These are phyloP conservation scores for Lichtheimia corymbifera DNA, from an alignment of 371 early-diverging fungal species.

Conservation along the genomic window DNA sequence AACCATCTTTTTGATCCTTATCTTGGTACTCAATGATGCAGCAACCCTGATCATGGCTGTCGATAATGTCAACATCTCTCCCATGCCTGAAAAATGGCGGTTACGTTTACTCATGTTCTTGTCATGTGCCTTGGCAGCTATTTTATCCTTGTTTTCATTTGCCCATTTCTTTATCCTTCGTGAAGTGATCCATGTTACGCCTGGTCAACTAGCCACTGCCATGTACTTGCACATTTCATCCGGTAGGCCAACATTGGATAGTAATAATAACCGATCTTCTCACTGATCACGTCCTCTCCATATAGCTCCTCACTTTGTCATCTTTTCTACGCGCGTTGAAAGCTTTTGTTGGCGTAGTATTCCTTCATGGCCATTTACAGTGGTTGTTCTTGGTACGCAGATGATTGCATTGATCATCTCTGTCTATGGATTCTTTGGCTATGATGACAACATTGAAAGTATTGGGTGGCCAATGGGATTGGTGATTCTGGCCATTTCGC, in stretches of 20 bases:
- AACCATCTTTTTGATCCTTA: slow-evolving; percentile 81
- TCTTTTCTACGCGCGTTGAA: slow-evolving; percentile 93
- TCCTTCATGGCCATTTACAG: slow-evolving; percentile 79
- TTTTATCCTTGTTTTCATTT: slow-evolving; percentile 77
- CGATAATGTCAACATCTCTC: slow-evolving; percentile 85
- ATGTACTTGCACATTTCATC: slow-evolving; percentile 93
- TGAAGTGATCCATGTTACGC: slow-evolving; percentile 52
- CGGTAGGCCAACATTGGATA: slow-evolving; percentile 27
- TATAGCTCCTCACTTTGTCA: slow-evolving; percentile 90
- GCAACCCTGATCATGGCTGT: slow-evolving; percentile 92
- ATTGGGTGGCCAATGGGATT: slow-evolving; percentile 60
- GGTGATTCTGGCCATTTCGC: slow-evolving; percentile 66
- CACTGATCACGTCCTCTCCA: no score
- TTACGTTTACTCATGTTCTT: slow-evolving; percentile 82
- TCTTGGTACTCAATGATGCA: slow-evolving; percentile 86
- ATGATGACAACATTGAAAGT: slow-evolving; percentile 37
- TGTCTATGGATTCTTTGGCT: slow-evolving; percentile 69
- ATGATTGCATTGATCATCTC: slow-evolving; percentile 88
- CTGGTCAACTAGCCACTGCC: slow-evolving; percentile 65
- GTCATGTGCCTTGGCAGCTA: slow-evolving; percentile 73
- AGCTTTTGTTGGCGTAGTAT: slow-evolving; percentile 87
- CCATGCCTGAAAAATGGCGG: slow-evolving; percentile 86
- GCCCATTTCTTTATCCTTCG: slow-evolving; percentile 80
- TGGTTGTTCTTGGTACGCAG: slow-evolving; percentile 88
- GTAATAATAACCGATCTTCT: background rate